Evolutionary conservation across 371 early-diverging fungal genomes (phyloP).

Genomic region (Nematocida sp.): DNA sequence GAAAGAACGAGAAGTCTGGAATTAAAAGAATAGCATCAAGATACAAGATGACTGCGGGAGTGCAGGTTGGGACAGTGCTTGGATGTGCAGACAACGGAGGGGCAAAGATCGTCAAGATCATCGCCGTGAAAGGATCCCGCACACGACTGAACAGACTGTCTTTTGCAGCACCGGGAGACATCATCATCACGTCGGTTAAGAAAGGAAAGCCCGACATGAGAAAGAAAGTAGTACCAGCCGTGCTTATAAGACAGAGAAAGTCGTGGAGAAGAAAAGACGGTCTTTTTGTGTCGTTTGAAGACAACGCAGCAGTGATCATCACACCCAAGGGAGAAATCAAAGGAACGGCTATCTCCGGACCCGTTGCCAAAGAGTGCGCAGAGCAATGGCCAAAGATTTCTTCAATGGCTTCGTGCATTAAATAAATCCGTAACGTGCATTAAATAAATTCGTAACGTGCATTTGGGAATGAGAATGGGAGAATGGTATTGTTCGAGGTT

Average conservation of each 20-base stretch:
- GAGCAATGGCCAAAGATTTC: constrained; percentile 99
- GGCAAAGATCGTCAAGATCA: constrained; percentile 97
- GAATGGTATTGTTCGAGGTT: too few relatives aligned
- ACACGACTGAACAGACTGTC: constrained; percentile 95
- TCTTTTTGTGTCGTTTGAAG: constrained; percentile 91
- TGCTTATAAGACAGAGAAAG: constrained; percentile 98
- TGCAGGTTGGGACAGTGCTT: constrained; percentile 96
- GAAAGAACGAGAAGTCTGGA: constrained; percentile 54
- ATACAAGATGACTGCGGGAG: constrained; percentile 74
- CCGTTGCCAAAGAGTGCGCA: constrained; percentile 99
- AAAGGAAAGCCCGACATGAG: constrained; percentile 99
- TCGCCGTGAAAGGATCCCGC: constrained; percentile 89
- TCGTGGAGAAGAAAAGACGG: constrained; percentile 97
- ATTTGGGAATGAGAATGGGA: too few relatives aligned
- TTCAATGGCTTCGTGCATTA: constrained; percentile 68
- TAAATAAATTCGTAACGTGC: too few relatives aligned
- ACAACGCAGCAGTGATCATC: constrained; percentile 91
- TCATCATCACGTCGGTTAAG: constrained; percentile 96
- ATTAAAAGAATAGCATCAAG: constrained; percentile 42
- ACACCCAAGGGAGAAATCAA: constrained; percentile 99
- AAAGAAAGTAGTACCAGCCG: constrained; percentile 98
- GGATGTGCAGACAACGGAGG: constrained; percentile 99
- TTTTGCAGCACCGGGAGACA: constrained; percentile 97
- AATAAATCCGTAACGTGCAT: too few relatives aligned
- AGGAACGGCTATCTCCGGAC: constrained; percentile 98